phyloP scores from a whole-genome alignment of 768 basidiomycete species.

The Psilocybe sp. region DNA sequence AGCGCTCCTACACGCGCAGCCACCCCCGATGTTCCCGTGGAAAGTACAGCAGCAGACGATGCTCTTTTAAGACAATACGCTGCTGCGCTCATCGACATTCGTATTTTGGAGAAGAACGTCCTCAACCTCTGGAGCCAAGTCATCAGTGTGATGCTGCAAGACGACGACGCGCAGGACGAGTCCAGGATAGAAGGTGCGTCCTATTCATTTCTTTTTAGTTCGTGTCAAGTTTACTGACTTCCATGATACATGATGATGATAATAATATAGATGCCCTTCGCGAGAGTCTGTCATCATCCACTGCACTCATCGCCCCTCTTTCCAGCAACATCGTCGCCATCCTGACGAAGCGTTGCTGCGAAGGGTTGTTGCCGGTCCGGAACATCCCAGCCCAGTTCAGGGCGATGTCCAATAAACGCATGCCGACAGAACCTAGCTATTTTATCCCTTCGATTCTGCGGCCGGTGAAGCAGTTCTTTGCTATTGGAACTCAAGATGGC shows the following conservation, averaged over 20 bases:
- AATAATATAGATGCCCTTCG: slow-evolving; percentile 48
- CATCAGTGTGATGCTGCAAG: slow-evolving; percentile 60
- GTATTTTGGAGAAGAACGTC: slow-evolving; percentile 49
- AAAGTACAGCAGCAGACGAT: slow-evolving; percentile 62
- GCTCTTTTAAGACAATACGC: slow-evolving; percentile 61
- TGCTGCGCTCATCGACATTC: slow-evolving; percentile 67
- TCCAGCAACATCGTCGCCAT: slow-evolving; percentile 66
- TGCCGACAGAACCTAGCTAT: slow-evolving; percentile 78
- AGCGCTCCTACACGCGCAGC: slow-evolving; percentile 40
- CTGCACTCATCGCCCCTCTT: slow-evolving; percentile 52
- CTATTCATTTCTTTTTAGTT: slow-evolving; percentile 6
- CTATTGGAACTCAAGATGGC: slow-evolving; percentile 51
- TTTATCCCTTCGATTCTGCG: slow-evolving; percentile 81
- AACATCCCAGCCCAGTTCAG: slow-evolving; percentile 90
- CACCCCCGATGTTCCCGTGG: slow-evolving; percentile 50
- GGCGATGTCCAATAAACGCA: slow-evolving; percentile 72
- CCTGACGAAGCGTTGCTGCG: slow-evolving; percentile 78
- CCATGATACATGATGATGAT: slow-evolving; percentile 1
- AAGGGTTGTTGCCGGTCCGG: slow-evolving; percentile 79
- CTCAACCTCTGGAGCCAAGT: slow-evolving; percentile 65
- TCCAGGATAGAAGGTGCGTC: slow-evolving; percentile 58
- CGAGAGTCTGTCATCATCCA: slow-evolving; percentile 47
- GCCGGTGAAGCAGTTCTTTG: slow-evolving; percentile 77
- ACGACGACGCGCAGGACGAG: slow-evolving; percentile 33
- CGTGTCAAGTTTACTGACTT: not conserved